Percentiles rank a stretch among this genome's conserved stretches.
phyloP scores from a whole-genome alignment of 2,329 filamentous ascomycete genomes.

The Neonectria faginata region DNA sequence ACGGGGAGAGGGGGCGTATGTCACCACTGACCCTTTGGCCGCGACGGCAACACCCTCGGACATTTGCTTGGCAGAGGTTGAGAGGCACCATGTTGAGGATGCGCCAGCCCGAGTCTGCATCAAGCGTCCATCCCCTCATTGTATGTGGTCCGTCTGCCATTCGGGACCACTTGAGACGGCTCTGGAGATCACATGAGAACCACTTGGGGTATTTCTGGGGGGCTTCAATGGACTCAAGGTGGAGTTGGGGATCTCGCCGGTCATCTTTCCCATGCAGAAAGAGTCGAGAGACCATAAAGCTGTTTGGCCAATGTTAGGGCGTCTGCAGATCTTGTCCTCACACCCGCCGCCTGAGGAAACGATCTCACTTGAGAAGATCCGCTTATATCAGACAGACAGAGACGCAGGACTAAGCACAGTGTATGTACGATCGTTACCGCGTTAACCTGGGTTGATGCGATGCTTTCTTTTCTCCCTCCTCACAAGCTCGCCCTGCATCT shows the following conservation, averaged over 20 bases:
- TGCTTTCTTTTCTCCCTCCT: slow-evolving; percentile 2
- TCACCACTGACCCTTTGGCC: slow-evolving; percentile 8
- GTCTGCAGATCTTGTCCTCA: neutral
- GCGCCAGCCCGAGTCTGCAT: slow-evolving; percentile 10
- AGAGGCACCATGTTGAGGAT: slow-evolving; percentile 4
- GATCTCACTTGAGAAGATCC: slow-evolving; percentile 2
- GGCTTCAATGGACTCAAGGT: neutral
- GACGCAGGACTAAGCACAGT: slow-evolving; percentile 6
- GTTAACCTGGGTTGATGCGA: slow-evolving; percentile 11
- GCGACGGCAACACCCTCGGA: slow-evolving; percentile 12
- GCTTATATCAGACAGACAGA: neutral
- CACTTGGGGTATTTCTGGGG: neutral
- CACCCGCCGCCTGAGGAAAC: neutral
- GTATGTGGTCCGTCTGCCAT: slow-evolving; percentile 1
- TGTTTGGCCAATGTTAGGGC: slow-evolving; percentile 8
- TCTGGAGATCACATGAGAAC: slow-evolving; percentile 10
- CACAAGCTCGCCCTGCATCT: slow-evolving; percentile 11
- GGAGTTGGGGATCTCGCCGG: neutral
- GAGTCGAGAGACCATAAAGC: neutral
- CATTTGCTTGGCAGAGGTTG: slow-evolving; percentile 17
- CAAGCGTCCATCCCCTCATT: neutral
- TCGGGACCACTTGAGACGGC: slow-evolving; percentile 16
- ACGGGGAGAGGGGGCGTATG: slow-evolving; percentile 2
- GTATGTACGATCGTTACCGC: slow-evolving; percentile 5
- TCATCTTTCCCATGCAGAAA: neutral